Evolutionary conservation across 768 basidiomycete species (phyloP).

Genomic region (Clitopilus hobsonii): DNA sequence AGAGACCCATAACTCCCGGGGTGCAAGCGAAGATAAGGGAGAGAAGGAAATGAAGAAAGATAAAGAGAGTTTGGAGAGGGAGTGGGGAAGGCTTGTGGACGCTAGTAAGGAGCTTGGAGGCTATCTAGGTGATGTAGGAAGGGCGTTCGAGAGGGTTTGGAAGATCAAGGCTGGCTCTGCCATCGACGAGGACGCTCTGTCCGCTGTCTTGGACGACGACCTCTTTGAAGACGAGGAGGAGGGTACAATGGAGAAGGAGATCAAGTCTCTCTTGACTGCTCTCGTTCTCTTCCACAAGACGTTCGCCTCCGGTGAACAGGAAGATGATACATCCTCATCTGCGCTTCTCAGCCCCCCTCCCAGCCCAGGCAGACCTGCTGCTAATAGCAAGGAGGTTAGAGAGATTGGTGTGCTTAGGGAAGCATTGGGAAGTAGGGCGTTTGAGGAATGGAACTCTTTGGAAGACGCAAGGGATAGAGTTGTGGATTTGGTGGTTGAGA

Average conservation of each 20-base stretch:
- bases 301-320: constrained; percentile 30
- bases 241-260: constrained; percentile 36
- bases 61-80: constrained; percentile 29
- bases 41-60: constrained; percentile 23
- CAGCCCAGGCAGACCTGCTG: constrained; percentile 26
- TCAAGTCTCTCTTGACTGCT: constrained; percentile 51
- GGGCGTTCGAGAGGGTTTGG: constrained; percentile 55
- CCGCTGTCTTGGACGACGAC: neutral
- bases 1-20: neutral
- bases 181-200: constrained; percentile 18
- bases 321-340: constrained; percentile 5
- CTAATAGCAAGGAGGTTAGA: constrained; percentile 12
- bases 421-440: constrained; percentile 47
- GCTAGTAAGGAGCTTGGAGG: constrained; percentile 66
- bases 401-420: constrained; percentile 44
- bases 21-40: constrained; percentile 16
- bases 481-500: constrained; percentile 62
- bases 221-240: constrained; percentile 14
- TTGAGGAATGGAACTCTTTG: constrained; percentile 33
- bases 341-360: constrained; percentile 56
- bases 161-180: constrained; percentile 21
- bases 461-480: constrained; percentile 77
- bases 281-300: constrained; percentile 57
- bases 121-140: constrained; percentile 45
- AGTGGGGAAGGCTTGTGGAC: constrained; percentile 37